These are phyloP conservation scores for Colletotrichum liriopes DNA, from an alignment of 2,329 filamentous ascomycete genomes.

Conservation along the genomic window DNA sequence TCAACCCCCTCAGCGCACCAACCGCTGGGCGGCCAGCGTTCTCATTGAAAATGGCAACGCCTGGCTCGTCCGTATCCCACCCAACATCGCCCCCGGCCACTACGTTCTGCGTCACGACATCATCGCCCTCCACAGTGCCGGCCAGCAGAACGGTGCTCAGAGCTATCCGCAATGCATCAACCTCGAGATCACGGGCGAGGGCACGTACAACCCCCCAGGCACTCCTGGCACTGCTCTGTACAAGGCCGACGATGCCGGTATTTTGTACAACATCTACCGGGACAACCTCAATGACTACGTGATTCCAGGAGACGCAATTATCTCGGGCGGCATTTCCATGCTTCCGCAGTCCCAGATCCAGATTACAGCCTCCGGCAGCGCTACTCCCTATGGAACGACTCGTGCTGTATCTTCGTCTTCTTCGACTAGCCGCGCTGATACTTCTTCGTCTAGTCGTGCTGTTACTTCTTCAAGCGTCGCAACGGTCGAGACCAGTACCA, in stretches of 20 bases:
- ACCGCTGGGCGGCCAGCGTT: slow-evolving; percentile 59
- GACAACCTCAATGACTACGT: slow-evolving; percentile 45
- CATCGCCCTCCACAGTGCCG: slow-evolving; percentile 67
- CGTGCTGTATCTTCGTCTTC: not conserved
- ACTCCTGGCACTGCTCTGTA: slow-evolving; percentile 68
- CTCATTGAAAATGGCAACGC: slow-evolving; percentile 67
- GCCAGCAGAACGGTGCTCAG: slow-evolving; percentile 60
- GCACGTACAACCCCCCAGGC: slow-evolving; percentile 63
- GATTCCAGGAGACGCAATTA: slow-evolving; percentile 50
- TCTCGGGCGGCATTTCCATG: slow-evolving; percentile 45
- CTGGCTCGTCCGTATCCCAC: slow-evolving; percentile 66
- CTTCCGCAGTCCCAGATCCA: slow-evolving; percentile 42
- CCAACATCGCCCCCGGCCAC: slow-evolving; percentile 63
- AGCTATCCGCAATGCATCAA: slow-evolving; percentile 70
- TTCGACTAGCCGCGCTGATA: too few species aligned
- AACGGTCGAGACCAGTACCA: not conserved
- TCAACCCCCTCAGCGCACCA: slow-evolving; percentile 51
- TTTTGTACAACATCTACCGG: slow-evolving; percentile 69
- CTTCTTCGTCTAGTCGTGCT: too few species aligned
- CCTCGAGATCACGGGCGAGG: slow-evolving; percentile 67
- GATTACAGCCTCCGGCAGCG: slow-evolving; percentile 43
- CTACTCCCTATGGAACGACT: slow-evolving; percentile 38
- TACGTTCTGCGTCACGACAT: slow-evolving; percentile 71
- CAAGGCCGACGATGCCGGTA: slow-evolving; percentile 66
- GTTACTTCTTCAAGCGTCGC: too few species aligned